Percentiles rank a stretch among this genome's conserved stretches.
phyloP scores from a whole-genome alignment of 164 flowering plant species.

The Sextonia rubra region DNA sequence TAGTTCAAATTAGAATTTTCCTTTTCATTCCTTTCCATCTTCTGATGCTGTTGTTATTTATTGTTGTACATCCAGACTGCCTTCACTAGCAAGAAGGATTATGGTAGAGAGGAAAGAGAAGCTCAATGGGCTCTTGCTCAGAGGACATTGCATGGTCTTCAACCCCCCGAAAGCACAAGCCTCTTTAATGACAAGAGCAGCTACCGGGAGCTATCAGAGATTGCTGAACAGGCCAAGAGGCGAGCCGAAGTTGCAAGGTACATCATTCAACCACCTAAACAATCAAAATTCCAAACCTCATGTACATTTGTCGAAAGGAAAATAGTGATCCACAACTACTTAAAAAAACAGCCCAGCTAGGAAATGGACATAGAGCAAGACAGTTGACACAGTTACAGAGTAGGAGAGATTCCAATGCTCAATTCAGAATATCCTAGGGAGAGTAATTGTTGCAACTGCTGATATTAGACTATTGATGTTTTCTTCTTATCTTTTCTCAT shows the following conservation, averaged over 20 bases:
- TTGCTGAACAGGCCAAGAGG: slow-evolving; percentile 96
- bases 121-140: slow-evolving; percentile 99
- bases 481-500: not conserved
- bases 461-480: not conserved
- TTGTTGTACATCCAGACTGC: slow-evolving; percentile 57
- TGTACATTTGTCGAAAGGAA: too few species aligned
- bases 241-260: slow-evolving; percentile 97
- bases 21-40: not conserved
- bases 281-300: too few species aligned
- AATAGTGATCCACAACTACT: too few species aligned
- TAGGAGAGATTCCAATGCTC: too few species aligned
- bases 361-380: too few species aligned
- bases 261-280: not conserved
- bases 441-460: too few species aligned
- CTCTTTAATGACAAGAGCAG: slow-evolving; percentile 79
- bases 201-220: slow-evolving; percentile 91
- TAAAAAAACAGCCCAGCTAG: too few species aligned
- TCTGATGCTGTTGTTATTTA: not conserved
- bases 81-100: slow-evolving; percentile 93
- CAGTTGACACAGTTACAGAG: too few species aligned
- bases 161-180: slow-evolving; percentile 56
- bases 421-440: too few species aligned
- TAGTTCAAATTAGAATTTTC: not conserved
- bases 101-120: slow-evolving; percentile 91
- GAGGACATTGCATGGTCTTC: slow-evolving; percentile 92